Conservation (phyloP, 2,329 filamentous ascomycete species). For the Fusarium transvaalense region DNA sequence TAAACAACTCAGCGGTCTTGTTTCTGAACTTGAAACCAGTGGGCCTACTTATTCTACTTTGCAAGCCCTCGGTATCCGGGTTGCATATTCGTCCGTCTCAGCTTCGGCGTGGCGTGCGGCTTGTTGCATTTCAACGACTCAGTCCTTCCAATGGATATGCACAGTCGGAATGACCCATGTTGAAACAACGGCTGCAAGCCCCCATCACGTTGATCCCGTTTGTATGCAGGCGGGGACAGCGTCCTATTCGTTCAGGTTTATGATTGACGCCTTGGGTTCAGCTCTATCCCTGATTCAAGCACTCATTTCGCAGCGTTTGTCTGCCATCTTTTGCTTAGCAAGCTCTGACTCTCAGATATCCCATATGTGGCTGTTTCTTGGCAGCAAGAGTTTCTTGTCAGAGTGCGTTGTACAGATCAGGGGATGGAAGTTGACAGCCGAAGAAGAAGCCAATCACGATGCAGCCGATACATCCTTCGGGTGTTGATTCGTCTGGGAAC, state of each 20-base stretch:
- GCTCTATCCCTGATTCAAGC: constrained; percentile 26
- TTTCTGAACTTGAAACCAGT: neutral
- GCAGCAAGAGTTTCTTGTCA: constrained; percentile 20
- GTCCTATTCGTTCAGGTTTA: constrained; percentile 16
- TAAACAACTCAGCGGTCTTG: neutral
- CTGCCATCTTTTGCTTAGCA: constrained; percentile 5
- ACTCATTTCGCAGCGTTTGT: neutral
- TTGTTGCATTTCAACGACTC: constrained; percentile 35
- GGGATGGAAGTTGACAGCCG: constrained; percentile 25
- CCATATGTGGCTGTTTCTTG: constrained; percentile 28
- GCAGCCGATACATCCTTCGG: constrained; percentile 37
- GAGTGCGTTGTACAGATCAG: constrained; percentile 30
- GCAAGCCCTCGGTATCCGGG: constrained; percentile 27
- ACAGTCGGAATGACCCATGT: constrained; percentile 39
- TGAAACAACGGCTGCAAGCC: constrained; percentile 40
- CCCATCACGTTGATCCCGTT: constrained; percentile 27
- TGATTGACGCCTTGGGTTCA: constrained; percentile 11
- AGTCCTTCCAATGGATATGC: constrained; percentile 20
- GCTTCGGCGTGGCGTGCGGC: constrained; percentile 39
- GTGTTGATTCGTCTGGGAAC: constrained; percentile 7
- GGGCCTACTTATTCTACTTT: neutral
- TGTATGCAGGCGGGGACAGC: constrained; percentile 2
- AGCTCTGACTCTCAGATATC: neutral
- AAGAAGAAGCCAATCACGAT: constrained; percentile 40
- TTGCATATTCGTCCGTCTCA: constrained; percentile 16